Base-by-base conservation (phyloP, 139 green algal genomes). In the Dunaliella primolecta region DNA sequence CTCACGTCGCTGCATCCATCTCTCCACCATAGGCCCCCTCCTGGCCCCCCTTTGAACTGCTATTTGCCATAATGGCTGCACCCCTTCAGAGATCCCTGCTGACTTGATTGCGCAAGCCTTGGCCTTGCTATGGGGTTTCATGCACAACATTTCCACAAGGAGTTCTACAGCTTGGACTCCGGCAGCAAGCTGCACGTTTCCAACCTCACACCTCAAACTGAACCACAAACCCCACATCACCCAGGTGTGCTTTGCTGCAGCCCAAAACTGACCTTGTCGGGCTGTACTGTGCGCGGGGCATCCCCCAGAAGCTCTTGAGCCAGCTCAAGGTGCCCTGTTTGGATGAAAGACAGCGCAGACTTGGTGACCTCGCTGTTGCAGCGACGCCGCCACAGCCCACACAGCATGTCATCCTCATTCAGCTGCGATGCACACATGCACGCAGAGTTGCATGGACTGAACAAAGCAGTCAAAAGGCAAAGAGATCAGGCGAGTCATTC, bases 351-450 rank as follows among this genome's bases (percentile, higher is more conserved):
- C 78, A 87, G 86, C 57, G 64, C 89, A 57, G 77, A 88, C 86
- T 75, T 87, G 31, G 88, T 93, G 32, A 75, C 46, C 33, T 90
- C 82, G 0, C 70, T 74, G 35, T 31, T 37, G 37, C 86, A 90
- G 75, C 90, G 88, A 78, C 83, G 82, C 30, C 88, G 88, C 97
- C 97, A 99, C 77, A 99, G 89, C 37, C 97, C 97, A 33, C 83
- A 90, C 76, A 97, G 88, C 75, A 98, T 89, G 87, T 99, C 97
- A 24, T 97, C 90, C 88, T 99, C 97, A 32, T 82, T 80, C 27
- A 96, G 88, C 37, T 90, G 81, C 30, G 78, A 78, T 46, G n/a
- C 78, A 64, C n/a, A n/a, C n/a, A n/a, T n/a, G n/a, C n/a, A 2
- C 75, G 24, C 25, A 81, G 2, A 81, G n/a, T 2, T 20, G 20